These are phyloP conservation scores for Pterocarpus santalinus DNA, from an alignment of 306 rosid species.

Conservation along the genomic window DNA sequence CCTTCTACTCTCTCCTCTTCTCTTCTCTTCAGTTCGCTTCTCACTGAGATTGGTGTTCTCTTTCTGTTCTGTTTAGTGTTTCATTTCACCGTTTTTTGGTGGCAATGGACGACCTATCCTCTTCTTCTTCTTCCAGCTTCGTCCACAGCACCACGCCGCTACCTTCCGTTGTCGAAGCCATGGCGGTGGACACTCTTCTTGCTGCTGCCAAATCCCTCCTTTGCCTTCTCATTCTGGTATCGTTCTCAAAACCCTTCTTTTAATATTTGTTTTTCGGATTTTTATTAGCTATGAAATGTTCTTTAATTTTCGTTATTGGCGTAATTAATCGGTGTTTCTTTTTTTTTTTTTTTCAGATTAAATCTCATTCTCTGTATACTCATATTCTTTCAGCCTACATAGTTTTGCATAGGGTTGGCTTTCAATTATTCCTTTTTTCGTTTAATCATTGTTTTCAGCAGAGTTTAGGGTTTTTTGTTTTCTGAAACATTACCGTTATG, in stretches of 20 bases:
- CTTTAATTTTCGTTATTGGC: neutral
- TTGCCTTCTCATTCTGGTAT: constrained; percentile 66
- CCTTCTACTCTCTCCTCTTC: neutral
- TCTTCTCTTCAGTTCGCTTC: neutral
- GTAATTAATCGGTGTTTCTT: neutral
- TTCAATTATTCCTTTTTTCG: neutral
- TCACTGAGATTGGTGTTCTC: constrained; percentile 7
- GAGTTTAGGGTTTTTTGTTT: constrained; percentile 5
- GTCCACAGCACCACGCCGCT: constrained; percentile 39
- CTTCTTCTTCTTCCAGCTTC: constrained; percentile 33
- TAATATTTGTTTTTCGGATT: neutral
- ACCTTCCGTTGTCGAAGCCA: constrained; percentile 58
- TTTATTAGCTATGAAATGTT: neutral
- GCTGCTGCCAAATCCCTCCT: constrained; percentile 59
- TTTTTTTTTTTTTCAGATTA: neutral
- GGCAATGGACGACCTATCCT: constrained; percentile 64
- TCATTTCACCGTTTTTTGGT: neutral
- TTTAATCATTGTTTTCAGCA: constrained; percentile 7
- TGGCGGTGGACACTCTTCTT: constrained; percentile 55
- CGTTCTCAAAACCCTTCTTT: neutral
- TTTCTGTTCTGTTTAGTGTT: neutral
- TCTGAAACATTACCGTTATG: neutral
- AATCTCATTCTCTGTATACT: neutral
- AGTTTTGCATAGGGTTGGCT: neutral
- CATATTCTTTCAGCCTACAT: neutral